Evolutionary conservation across 1,284 basidiomycete species (phyloP).

Genomic region (Moesziomyces sp.): DNA sequence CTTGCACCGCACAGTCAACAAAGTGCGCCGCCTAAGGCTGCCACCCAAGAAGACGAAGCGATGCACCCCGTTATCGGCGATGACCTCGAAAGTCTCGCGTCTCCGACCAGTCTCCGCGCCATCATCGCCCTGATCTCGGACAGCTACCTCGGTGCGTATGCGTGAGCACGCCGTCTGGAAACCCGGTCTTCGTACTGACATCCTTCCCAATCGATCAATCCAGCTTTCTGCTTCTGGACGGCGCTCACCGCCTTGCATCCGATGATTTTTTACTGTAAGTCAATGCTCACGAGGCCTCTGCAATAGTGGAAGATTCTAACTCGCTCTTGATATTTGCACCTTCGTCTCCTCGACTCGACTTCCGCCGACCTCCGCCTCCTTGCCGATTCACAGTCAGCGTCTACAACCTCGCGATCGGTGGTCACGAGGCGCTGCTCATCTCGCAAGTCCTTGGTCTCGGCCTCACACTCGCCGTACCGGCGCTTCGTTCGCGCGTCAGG

Average conservation of each 20-base stretch:
- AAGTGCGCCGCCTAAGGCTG: background rate
- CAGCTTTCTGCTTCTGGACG: conserved; percentile 89
- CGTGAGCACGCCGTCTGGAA: too few relatives aligned
- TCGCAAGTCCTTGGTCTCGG: conserved; percentile 52
- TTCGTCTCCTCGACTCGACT: background rate
- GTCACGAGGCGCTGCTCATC: conserved; percentile 59
- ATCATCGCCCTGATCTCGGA: conserved; percentile 43
- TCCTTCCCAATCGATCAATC: background rate
- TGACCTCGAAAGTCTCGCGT: conserved; percentile 1
- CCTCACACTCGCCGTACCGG: conserved; percentile 31
- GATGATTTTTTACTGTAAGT: conserved; percentile 83
- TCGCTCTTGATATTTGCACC: too few relatives aligned
- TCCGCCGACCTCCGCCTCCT: background rate
- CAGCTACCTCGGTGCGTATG: conserved; percentile 45
- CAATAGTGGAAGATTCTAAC: background rate
- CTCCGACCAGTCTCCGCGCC: conserved; percentile 33
- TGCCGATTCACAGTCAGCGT: conserved; percentile 44
- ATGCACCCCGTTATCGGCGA: conserved; percentile 2
- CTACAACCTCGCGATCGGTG: conserved; percentile 62
- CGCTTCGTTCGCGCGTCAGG: conserved; percentile 29
- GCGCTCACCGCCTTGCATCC: conserved; percentile 83
- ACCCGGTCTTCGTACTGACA: background rate
- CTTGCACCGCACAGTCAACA: conserved; percentile 6
- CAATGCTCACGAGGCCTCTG: conserved; percentile 10
- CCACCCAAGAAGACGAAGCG: conserved; percentile 1